Evolutionary conservation across 306 rosid species (phyloP), one percentile per base, ranked within the genome.

Genomic region (Chamaecrista fasciculata): DNA sequence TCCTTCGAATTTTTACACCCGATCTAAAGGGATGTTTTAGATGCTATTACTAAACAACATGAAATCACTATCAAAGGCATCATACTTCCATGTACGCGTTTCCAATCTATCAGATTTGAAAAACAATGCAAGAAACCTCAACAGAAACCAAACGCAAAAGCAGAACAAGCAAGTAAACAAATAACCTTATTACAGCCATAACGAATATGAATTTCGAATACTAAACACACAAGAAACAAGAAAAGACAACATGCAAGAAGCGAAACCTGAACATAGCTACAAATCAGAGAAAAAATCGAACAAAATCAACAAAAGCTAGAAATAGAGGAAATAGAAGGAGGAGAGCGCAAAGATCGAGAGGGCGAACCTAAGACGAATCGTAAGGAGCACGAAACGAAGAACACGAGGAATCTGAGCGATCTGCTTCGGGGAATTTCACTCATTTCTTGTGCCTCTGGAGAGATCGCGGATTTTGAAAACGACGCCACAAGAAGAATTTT

Each of bases 281-380:
- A 34, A 23, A 67, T 19, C 11, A 7, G 11, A 67, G 26, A 5
- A 57, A 26, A 14, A 14, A 19, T 23, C 3, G 7, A n/a, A 33
- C 36, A 2, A 10, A 26, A 51, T 28, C 50, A 26, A 29, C 55
- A 29, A 71, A 58, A 15, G 8, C 3, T 21, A 0, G n/a, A n/a
- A n/a, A n/a, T n/a, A n/a, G n/a, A 6, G 28, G 28, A 10, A 52
- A 51, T 16, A 4, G 64, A 36, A 21, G 11, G 6, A 31, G 21
- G 28, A 19, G 8, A 21, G 9, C 19, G 69, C 15, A 65, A 73
- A 66, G 79, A 81, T 58, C 60, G 65, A 71, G 62, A 19, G 60
- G 16, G 14, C 60, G 16, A 74, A 87, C 92, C 92, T 68, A 73
- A 66, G 66, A 76, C 6, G 74, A 84, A 78, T 55, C 75, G 84